Evolutionary conservation across 331 rosid genomes (phyloP), one percentile per base, ranked within the genome.

Genomic region (Telfairia occidentalis): DNA sequence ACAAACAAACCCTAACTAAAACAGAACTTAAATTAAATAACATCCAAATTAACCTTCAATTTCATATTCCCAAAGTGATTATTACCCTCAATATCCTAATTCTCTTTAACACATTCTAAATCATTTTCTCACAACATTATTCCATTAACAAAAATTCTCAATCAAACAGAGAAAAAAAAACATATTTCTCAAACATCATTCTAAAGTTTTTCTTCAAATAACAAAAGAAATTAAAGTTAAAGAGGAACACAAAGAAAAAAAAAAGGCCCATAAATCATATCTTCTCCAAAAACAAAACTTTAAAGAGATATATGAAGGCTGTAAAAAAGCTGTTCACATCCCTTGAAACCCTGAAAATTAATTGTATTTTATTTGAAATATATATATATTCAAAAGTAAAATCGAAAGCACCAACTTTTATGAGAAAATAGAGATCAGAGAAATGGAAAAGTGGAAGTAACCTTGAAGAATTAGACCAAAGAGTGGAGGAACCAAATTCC

Each of bases 391-490:
- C 52, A 37, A 37, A 45, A 45, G 15, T 40, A 28, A 12, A 40
- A 40, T 9, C 49, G 38, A 60, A 55, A 60, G 43, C 43, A 60
- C 13, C 21, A 34, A 18, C 29, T 63, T 60, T 60, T 60, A 9
- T 13, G 40, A 28, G 60, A 7, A 16, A 49, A 5, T 9, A 1
- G 37, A n/a, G n/a, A n/a, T n/a, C n/a, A 21, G 34, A 72, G 7
- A 71, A 15, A 73, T 55, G 64, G 48, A 9, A 53, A 32, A 52
- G 19, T 11, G 67, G 8, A 37, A 34, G 7, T 37, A 79, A 88
- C 98, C 98, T 92, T 70, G 98, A 92, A 57, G 96, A 90, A 79
- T 92, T 92, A 73, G 89, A 90, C 98, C 98, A 90, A 12, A 86
- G 84, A 29, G 89, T 86, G 53, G 78, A 59, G 18, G 84, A 83